Conservation (phyloP, 78 protist genomes). For the Tieghemostelium lacteum region DNA sequence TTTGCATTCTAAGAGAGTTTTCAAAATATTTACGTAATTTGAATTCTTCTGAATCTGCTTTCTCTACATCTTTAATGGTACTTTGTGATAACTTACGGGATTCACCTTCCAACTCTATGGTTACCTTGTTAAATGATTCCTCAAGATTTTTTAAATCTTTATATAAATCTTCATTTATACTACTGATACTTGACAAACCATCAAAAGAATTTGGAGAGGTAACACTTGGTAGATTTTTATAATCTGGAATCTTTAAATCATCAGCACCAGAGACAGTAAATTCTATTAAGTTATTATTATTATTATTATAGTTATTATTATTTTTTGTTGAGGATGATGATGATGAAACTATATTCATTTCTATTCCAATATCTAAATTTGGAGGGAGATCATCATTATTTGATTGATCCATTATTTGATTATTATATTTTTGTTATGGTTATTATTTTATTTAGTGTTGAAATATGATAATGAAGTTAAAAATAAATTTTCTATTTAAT, state of each 20-base stretch:
- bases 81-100: background rate
- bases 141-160: background rate
- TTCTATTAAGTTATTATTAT: background rate
- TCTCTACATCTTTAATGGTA: background rate
- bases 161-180: background rate
- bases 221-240: background rate
- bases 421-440: too few species aligned
- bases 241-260: background rate
- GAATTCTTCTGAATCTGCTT: conserved; percentile 53
- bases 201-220: background rate
- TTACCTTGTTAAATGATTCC: background rate
- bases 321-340: too few species aligned
- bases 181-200: background rate
- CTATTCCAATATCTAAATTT: too few species aligned
- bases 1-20: conserved; percentile 34
- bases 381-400: too few species aligned
- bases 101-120: conserved; percentile 5
- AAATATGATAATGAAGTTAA: too few species aligned
- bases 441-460: too few species aligned
- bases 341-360: too few species aligned
- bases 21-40: conserved; percentile 71
- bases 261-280: background rate
- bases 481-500: too few species aligned
- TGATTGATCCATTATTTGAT: too few species aligned
- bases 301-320: conserved; percentile 4